Base-by-base conservation (phyloP, 768 basidiomycete genomes). In the Wakefieldia striispora region DNA sequence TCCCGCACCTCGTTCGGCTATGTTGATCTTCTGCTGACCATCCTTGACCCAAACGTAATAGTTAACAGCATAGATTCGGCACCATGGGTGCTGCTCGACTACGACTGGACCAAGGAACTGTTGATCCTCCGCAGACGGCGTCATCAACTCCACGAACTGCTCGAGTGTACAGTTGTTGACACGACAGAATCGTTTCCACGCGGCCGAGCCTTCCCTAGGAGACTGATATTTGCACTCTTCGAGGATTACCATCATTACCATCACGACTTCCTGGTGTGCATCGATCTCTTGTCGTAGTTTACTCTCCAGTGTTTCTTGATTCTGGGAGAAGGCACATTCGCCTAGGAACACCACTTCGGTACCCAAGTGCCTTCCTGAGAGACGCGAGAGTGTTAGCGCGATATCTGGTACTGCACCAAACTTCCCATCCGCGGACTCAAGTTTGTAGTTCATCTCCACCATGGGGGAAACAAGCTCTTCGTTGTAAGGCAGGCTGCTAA, bases 21-120 rank as follows among this genome's bases (percentile, higher is more conserved):
- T 27, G 19, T 49, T 24, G 17, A 49, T 45, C 4, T 21, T 27
- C 33, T 37, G 24, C 11, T 29, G 29, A 6, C 29, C 12, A 10
- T 37, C 38, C 43, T 40, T 47, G 4, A 49, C 19, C 43, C 31
- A 40, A 4, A 53, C 37, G 24, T 40, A 46, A 44, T 49, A 53
- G n/a, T 49, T 41, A 16, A 36, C 36, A 33, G 41, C 38, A 21
- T 14, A 21, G 10, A 49, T 43, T 17, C 27, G 33, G 19, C 47
- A 53, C 41, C 45, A 51, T 3, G 16, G 12, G 29, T 51, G 45
- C 4, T 40, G 26, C 1, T 24, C 45, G 9, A 48, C 24, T 29
- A 20, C 23, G 6, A 51, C 17, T 29, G 27, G 27, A 9, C 27
- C 9, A 10, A 29, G 27, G 27, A 29, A 29, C 3, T 13, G 34